These are phyloP conservation scores for Plasmodium malariae DNA, from an alignment of 169 alveolate species.

Conservation along the genomic window DNA sequence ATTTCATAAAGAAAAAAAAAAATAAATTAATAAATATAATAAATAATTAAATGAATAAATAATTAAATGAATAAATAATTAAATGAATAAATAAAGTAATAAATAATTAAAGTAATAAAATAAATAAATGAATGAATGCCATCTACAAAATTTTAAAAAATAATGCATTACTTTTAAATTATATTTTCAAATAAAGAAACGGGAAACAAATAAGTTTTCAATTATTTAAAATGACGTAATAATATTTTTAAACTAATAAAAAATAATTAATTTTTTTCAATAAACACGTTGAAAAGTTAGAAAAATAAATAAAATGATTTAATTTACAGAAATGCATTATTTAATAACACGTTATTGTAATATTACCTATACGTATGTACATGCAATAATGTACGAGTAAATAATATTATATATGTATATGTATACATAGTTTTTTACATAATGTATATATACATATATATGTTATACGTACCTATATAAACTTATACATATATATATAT, in stretches of 20 bases:
- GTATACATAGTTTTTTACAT: no score
- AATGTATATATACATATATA: background rate
- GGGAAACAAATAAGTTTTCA: background rate
- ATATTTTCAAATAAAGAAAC: constrained; percentile 1
- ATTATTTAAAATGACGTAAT: constrained; percentile 16
- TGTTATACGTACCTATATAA: background rate
- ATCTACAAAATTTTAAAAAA: background rate
- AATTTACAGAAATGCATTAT: background rate
- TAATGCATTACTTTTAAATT: background rate
- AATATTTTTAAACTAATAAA: background rate
- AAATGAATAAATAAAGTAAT: no score
- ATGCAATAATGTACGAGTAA: no score
- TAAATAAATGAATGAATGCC: no score
- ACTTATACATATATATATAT: background rate
- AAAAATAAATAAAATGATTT: background rate
- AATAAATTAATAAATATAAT: no score
- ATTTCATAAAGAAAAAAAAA: background rate
- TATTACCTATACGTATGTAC: no score
- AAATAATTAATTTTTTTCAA: background rate
- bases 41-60: no score
- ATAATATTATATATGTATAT: no score
- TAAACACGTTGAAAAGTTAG: background rate
- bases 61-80: no score
- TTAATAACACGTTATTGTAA: no score
- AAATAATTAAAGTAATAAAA: no score